These are phyloP conservation scores for Pythium rishiriense DNA, from an alignment of 352 stramenopile genomes.

Conservation along the genomic window DNA sequence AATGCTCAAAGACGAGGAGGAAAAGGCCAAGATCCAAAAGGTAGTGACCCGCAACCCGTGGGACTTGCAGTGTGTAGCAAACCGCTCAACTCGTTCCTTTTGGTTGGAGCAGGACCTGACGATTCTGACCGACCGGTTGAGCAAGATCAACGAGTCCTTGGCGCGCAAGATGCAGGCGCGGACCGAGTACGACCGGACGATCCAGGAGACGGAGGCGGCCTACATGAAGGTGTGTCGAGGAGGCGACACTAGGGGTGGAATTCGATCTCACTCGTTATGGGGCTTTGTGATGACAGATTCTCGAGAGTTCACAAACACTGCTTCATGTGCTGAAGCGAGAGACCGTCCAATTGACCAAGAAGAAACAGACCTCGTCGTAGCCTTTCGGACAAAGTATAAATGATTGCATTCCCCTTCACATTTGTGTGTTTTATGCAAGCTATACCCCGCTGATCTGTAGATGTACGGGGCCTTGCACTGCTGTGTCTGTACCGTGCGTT, in stretches of 20 bases:
- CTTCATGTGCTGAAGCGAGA: conserved; percentile 95
- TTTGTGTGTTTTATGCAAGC: neutral
- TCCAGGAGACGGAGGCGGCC: conserved; percentile 92
- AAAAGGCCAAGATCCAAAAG: conserved; percentile 95
- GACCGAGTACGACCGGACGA: conserved; percentile 94
- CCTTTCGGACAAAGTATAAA: neutral
- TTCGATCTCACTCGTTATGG: neutral
- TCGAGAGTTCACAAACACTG: conserved; percentile 93
- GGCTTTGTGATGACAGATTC: conserved; percentile 58
- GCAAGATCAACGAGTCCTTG: conserved; percentile 91
- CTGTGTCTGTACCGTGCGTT: neutral
- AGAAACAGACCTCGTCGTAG: conserved; percentile 89
- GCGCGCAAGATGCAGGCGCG: conserved; percentile 87
- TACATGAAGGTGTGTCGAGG: conserved; percentile 87
- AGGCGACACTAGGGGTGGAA: neutral
- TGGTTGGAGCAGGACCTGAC: conserved; percentile 64
- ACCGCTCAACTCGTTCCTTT: too few relatives aligned
- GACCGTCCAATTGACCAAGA: conserved; percentile 94
- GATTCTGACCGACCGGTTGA: conserved; percentile 89
- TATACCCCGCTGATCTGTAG: neutral
- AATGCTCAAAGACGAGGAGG: conserved; percentile 94
- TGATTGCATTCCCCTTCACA: conserved; percentile 2
- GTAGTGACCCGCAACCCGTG: too few relatives aligned
- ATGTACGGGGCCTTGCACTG: neutral
- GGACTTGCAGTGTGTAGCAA: too few relatives aligned